phyloP scores from a whole-genome alignment of 257 asterid genomes.

The Solanum pennellii region DNA sequence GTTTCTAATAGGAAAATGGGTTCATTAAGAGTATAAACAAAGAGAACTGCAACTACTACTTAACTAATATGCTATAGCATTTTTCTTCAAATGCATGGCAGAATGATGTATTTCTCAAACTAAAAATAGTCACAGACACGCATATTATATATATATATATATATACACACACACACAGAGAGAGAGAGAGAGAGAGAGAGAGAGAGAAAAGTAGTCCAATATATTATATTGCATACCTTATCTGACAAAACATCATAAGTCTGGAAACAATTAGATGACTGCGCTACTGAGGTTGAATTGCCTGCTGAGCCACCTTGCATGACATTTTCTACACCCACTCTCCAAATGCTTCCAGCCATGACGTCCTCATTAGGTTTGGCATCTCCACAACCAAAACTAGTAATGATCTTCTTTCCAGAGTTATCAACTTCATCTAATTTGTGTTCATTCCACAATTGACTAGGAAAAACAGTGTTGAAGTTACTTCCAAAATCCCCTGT shows the following conservation, averaged over 20 bases:
- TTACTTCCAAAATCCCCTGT: constrained; percentile 21
- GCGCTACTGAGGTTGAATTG: constrained; percentile 24
- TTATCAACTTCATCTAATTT: constrained; percentile 23
- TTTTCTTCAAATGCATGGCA: not conserved
- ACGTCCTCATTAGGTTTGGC: constrained; percentile 32
- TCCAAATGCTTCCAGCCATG: constrained; percentile 37
- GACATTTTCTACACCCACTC: constrained; percentile 31
- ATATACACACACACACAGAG: no score
- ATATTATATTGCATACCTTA: constrained; percentile 32
- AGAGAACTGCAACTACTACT: not conserved
- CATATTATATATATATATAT: not conserved
- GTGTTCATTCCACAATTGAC: constrained; percentile 28
- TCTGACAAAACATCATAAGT: constrained; percentile 36
- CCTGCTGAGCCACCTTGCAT: constrained; percentile 33
- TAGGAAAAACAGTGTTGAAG: constrained; percentile 19
- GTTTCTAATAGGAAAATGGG: not conserved
- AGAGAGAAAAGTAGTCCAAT: not conserved
- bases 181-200: no score
- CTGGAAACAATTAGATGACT: constrained; percentile 37
- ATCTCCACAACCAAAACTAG: constrained; percentile 26
- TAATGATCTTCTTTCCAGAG: constrained; percentile 37
- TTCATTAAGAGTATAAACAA: not conserved
- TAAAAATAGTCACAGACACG: not conserved
- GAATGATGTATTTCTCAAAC: not conserved
- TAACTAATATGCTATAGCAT: not conserved